Evolutionary conservation across 805 yeast species (phyloP), one percentile per base, ranked within the genome.

Genomic region (Candida tibetensis): DNA sequence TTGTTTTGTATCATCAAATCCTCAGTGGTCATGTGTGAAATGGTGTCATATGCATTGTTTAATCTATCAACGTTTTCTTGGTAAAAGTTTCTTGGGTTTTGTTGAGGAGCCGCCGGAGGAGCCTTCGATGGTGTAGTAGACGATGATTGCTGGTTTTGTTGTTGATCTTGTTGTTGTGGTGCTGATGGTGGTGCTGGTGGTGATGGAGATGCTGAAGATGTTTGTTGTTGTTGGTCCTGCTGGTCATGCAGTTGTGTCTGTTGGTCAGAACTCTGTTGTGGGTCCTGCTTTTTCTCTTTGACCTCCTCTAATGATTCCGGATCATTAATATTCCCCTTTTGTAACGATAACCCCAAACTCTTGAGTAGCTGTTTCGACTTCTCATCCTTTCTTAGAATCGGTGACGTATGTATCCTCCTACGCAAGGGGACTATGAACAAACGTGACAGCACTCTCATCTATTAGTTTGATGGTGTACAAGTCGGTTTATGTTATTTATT

Each of bases 11-110:
- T 54, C 33, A 45, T 42, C 21, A 67, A 46, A 40, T 67, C 71
- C 16, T 64, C 62, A n/a, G 54, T 52, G 13, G 67, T 51, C 71
- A 66, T 66, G 44, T 54, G 60, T 8, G 64, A 59, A 10, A 62
- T 46, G 27, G 53, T 54, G 15, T 57, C 63, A 34, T 59, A 64
- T 17, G 51, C 35, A 28, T 54, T 49, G 30, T 51, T 43, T 23
- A 52, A 47, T 29, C 46, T 48, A 34, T 45, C 39, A 31, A 40
- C 26, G 22, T 17, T 40, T 14, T 28, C 37, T 17, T 40, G 40
- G 29, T 40, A 33, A n/a, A 32, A 30, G 18, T 15, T 32, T 32
- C 22, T 14, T 17, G 17, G 17, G 34, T 10, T n/a, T 25, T 5
- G 5, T 3, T 23, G 10, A 5, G 25, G 25, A 7, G 10, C 9